phyloP scores from a whole-genome alignment of 208 protist genomes.

The Trypanosoma avium region DNA sequence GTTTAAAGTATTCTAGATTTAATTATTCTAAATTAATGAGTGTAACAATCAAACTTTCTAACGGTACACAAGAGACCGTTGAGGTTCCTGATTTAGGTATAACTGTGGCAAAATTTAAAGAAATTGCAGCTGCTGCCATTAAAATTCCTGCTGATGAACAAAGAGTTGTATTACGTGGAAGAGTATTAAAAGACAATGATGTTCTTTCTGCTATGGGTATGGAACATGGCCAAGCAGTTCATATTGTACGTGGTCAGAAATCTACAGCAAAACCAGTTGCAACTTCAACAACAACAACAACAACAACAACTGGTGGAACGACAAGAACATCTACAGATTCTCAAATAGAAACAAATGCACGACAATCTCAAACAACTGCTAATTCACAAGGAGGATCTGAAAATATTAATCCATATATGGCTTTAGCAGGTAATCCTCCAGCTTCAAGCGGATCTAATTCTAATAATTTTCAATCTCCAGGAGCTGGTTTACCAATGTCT shows the following conservation, averaged over 20 bases:
- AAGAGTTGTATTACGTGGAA: constrained; percentile 77
- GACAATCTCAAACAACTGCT: constrained; percentile 11
- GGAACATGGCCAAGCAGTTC: constrained; percentile 75
- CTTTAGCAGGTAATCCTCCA: constrained; percentile 48
- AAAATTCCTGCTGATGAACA: constrained; percentile 83
- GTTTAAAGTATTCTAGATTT: too few relatives aligned
- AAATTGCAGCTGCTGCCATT: constrained; percentile 35
- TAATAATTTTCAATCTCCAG: constrained; percentile 3
- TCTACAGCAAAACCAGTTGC: not conserved
- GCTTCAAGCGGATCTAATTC: constrained; percentile 2
- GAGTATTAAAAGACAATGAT: constrained; percentile 85
- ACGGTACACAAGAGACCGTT: constrained; percentile 70
- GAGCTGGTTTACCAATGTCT: constrained; percentile 3
- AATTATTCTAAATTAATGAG: constrained; percentile 57
- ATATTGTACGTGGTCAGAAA: constrained; percentile 84
- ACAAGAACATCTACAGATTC: too few relatives aligned
- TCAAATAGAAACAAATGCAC: constrained; percentile 2
- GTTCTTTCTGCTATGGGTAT: constrained; percentile 74
- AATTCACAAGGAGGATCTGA: constrained; percentile 11
- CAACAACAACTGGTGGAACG: too few relatives aligned
- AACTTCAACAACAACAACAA: constrained; percentile 12
- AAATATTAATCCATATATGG: constrained; percentile 66
- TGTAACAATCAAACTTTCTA: constrained; percentile 78
- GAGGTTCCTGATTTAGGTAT: constrained; percentile 73
- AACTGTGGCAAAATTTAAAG: constrained; percentile 73